A percentile compares a stretch with the other conserved stretches of the same genome.
Evolutionary conservation across 169 alveolate species (phyloP).

Genomic region (Cryptosporidium andersoni): DNA sequence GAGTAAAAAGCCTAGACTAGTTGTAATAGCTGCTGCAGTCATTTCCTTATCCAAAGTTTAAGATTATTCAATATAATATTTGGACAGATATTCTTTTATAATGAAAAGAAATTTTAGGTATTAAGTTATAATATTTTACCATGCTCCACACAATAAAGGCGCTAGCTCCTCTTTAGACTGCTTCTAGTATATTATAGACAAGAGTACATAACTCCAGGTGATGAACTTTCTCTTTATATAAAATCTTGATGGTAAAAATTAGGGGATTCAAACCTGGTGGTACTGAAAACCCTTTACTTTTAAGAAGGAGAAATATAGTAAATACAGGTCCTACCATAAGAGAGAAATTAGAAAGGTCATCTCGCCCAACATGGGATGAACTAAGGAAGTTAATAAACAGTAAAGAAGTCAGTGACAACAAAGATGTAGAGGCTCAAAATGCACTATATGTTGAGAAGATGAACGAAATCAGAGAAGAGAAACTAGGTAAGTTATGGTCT

Average conservation of each 20-base stretch:
- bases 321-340: slow-evolving; percentile 49
- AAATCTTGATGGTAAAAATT: slow-evolving; percentile 39
- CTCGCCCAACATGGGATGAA: slow-evolving; percentile 71
- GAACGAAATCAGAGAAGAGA: slow-evolving; percentile 42
- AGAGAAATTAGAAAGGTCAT: slow-evolving; percentile 49
- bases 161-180: no score
- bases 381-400: slow-evolving; percentile 16
- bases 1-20: slow-evolving; percentile 15
- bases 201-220: no score
- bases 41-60: no score
- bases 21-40: background rate
- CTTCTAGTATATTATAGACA: no score
- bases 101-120: no score
- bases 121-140: no score
- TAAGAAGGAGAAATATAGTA: slow-evolving; percentile 10
- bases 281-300: slow-evolving; percentile 46
- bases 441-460: slow-evolving; percentile 13
- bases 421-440: slow-evolving; percentile 5
- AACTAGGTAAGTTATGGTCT: slow-evolving; percentile 9
- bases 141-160: no score
- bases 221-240: no score
- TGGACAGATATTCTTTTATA: no score
- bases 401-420: background rate
- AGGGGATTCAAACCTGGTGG: slow-evolving; percentile 72
- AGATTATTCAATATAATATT: no score